Evolutionary conservation across 2,329 filamentous ascomycete genomes (phyloP).

Genomic region (Beauveria pseudobassiana): DNA sequence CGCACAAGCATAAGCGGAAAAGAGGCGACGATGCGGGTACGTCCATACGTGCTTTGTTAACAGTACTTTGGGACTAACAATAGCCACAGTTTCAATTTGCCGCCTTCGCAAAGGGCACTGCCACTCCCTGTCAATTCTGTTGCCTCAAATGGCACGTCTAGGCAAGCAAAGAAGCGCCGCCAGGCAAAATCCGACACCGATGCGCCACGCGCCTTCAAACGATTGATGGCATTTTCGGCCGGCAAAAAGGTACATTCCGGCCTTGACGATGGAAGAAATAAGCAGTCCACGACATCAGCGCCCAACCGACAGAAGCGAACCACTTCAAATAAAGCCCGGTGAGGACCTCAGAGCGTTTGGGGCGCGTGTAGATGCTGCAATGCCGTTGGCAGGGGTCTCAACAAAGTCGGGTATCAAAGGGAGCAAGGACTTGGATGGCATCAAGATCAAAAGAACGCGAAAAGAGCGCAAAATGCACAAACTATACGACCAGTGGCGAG

Average conservation of each 20-base stretch:
- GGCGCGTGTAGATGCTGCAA: constrained; percentile 72
- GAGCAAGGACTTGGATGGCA: constrained; percentile 55
- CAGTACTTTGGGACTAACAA: not conserved
- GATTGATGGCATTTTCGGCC: constrained; percentile 68
- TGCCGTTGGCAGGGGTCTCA: constrained; percentile 67
- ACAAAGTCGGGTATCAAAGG: constrained; percentile 49
- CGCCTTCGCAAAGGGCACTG: constrained; percentile 40
- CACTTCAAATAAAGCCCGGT: constrained; percentile 70
- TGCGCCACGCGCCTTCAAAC: constrained; percentile 78
- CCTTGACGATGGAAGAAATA: constrained; percentile 59
- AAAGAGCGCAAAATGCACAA: constrained; percentile 81
- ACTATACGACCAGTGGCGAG: constrained; percentile 69
- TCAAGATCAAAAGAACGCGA: constrained; percentile 65
- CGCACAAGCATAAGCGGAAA: constrained; percentile 74
- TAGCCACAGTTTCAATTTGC: constrained; percentile 39
- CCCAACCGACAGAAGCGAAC: constrained; percentile 23
- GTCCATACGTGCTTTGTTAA: constrained; percentile 15
- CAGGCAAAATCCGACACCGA: constrained; percentile 59
- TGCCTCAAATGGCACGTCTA: constrained; percentile 35
- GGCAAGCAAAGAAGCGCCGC: constrained; percentile 30
- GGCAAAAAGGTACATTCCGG: constrained; percentile 54
- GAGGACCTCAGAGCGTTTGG: constrained; percentile 78
- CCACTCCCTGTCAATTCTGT: constrained; percentile 39
- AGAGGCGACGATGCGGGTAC: constrained; percentile 49
- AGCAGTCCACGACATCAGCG: constrained; percentile 17